A percentile compares a stretch with the other conserved stretches of the same genome.
phyloP scores from a whole-genome alignment of 139 green algal species.

The Ettlia oleoabundans region DNA sequence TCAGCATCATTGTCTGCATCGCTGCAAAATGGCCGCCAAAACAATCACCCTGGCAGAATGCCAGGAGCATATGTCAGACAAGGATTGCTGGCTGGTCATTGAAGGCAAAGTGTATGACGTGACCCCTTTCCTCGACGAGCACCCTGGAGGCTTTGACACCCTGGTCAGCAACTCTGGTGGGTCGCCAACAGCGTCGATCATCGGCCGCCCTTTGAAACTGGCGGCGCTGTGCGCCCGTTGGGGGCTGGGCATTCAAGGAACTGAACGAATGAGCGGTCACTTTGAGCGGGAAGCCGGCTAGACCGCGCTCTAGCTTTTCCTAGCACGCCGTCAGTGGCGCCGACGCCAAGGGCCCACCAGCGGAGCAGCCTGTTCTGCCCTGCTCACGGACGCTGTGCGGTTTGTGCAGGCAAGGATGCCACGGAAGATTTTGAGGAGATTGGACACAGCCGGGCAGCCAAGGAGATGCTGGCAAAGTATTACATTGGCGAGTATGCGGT shows the following conservation, averaged over 20 bases:
- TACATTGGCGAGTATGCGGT: constrained; percentile 78
- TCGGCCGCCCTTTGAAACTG: neutral
- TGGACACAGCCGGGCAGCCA: constrained; percentile 83
- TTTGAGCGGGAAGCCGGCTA: too few species aligned
- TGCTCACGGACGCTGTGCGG: neutral
- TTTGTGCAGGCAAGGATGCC: constrained; percentile 77
- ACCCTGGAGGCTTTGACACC: constrained; percentile 73
- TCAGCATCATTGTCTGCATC: too few species aligned
- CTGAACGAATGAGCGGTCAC: too few species aligned
- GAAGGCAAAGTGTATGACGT: constrained; percentile 90
- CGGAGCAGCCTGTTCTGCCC: too few species aligned
- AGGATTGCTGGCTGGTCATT: constrained; percentile 85
- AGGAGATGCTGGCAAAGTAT: constrained; percentile 82
- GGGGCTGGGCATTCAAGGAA: too few species aligned
- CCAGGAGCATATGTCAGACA: constrained; percentile 75
- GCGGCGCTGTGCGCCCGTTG: too few species aligned
- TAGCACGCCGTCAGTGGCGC: too few species aligned
- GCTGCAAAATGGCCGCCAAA: too few species aligned
- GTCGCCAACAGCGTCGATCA: neutral
- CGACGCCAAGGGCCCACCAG: too few species aligned
- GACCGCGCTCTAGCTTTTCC: too few species aligned
- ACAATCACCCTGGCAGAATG: constrained; percentile 60
- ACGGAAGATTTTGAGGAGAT: constrained; percentile 94
- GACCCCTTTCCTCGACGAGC: constrained; percentile 89
- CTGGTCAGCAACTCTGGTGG: constrained; percentile 29